Percentiles rank a stretch among this genome's conserved stretches.
phyloP scores from a whole-genome alignment of 345 rosid genomes.

The Euphorbia tirucalli region DNA sequence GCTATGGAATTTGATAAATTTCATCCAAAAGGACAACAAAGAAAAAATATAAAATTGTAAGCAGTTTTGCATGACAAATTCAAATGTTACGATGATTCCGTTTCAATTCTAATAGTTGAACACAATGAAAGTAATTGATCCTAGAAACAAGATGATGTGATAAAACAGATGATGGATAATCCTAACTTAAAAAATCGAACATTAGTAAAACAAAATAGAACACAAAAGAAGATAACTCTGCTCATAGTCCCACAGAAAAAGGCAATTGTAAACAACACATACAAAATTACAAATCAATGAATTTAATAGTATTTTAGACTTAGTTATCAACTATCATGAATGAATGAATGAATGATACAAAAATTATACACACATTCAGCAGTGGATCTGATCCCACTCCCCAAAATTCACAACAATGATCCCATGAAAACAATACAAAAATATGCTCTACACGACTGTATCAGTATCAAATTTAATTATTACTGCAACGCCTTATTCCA shows the following conservation, averaged over 20 bases:
- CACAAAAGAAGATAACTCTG: background rate
- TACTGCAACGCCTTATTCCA: background rate
- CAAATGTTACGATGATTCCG: no score
- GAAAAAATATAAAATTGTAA: no score
- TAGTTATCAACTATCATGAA: background rate
- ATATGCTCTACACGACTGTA: background rate
- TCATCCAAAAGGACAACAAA: no score
- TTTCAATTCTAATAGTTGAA: no score
- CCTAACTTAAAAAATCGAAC: no score
- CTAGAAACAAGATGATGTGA: no score
- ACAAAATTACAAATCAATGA: constrained; percentile 8
- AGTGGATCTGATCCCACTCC: background rate
- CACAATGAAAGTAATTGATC: no score
- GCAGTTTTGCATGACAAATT: no score
- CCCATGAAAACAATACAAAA: background rate
- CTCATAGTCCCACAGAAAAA: no score
- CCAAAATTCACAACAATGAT: background rate
- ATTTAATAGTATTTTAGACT: background rate
- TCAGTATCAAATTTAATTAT: background rate
- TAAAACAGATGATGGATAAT: no score
- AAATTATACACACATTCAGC: background rate
- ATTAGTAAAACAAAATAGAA: no score
- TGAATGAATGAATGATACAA: background rate
- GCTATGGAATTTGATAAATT: no score
- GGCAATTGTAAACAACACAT: background rate